Conservation (phyloP, 495 filamentous ascomycete species). For the Neurospora tetrasperma region DNA sequence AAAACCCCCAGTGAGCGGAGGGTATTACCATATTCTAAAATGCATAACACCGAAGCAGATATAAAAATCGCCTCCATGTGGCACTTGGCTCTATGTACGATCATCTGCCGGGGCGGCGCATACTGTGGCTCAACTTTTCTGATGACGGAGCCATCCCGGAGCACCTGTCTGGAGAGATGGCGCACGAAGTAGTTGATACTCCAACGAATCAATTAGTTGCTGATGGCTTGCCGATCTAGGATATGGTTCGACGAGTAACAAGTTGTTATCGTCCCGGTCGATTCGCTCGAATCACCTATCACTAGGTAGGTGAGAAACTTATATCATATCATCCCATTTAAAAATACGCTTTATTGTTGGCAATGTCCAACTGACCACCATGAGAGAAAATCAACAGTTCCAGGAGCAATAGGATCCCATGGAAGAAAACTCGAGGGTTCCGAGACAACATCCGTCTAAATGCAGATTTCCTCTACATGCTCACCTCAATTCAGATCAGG, state of each 20-base stretch:
- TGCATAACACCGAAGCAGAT: too few relatives aligned
- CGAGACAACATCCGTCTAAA: neutral
- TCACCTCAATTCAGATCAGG: neutral
- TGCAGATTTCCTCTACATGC: neutral
- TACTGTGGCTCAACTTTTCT: neutral
- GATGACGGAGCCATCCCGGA: neutral
- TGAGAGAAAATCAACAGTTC: too few relatives aligned
- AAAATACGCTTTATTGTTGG: neutral
- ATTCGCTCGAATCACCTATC: neutral
- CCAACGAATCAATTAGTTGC: neutral
- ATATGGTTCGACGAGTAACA: neutral
- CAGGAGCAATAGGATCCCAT: neutral
- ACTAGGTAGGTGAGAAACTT: neutral
- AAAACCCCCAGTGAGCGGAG: neutral
- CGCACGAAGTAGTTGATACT: neutral
- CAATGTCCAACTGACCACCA: too few relatives aligned
- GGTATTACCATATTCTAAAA: neutral
- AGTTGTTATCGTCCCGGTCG: neutral
- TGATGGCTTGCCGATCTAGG: neutral
- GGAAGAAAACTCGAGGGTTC: neutral
- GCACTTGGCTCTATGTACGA: neutral
- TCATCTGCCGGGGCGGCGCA: neutral
- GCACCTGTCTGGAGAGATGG: neutral
- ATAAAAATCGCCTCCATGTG: too few relatives aligned
- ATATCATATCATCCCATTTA: neutral